Evolutionary conservation across 176 grass and related monocot species (phyloP), one percentile per base, ranked within the genome.

Genomic region (Musa itinerans): DNA sequence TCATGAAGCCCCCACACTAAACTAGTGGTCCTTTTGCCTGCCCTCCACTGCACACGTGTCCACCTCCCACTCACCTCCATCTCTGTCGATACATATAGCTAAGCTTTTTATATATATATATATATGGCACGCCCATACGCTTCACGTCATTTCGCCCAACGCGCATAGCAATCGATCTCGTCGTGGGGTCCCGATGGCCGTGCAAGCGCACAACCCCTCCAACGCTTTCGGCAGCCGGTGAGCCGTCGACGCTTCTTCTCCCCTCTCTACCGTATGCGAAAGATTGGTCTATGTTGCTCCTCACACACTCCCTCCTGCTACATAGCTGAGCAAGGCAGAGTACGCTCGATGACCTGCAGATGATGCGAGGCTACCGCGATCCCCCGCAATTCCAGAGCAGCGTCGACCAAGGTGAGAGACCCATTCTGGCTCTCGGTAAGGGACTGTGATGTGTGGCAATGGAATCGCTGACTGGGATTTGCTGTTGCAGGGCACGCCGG

Each of bases 141-240:
- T 2, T 20, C 57, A 15, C 23, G 3, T 50, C 70, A 58, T 76
- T 76, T 65, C 57, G 59, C 10, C 7, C 63, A 26, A 20, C 16
- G 19, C 63, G 11, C 22, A 27, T 9, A 23, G 1, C 26, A 67
- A 13, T 67, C 3, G 2, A 14, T 43, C 34, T 43, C 34, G 34
- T 43, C 34, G 34, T 43, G 34, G 34, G 6, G 34, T 43, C 4
- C 34, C 4, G 34, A 84, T 88, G 86, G 79, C 79, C 51, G 82
- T 85, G 80, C 87, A 80, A 54, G 83, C 87, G 34, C 76, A 79
- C 65, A 73, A 34, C 15, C 65, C 26, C 65, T 52, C 73, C 72
- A 67, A 83, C 81, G 53, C 73, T 53, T 73, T 74, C 77, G 68
- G 49, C 78, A 81, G 73, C 58, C 68, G 73, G 10, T 12, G n/a